Evolutionary conservation across 116 monocot genomes (phyloP).

Genomic region (Zostera marina): DNA sequence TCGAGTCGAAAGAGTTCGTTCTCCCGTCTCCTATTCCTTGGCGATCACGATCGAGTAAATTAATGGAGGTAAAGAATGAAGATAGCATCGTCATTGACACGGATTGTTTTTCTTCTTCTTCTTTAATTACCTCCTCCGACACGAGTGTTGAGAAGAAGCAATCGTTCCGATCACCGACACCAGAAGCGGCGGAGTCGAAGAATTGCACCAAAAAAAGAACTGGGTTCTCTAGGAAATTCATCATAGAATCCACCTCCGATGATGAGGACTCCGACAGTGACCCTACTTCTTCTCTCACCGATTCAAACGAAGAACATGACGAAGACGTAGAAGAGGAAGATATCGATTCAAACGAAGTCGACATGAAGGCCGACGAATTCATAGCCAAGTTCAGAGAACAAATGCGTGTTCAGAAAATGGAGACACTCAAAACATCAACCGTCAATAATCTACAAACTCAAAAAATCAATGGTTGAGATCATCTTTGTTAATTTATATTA

Average conservation of each 20-base stretch:
- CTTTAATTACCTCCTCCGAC: conserved; percentile 2
- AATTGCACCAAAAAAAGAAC: conserved; percentile 1
- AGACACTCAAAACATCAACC: conserved; percentile 21
- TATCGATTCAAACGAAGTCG: conserved; percentile 55
- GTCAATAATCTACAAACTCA: background rate
- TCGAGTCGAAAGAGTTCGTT: conserved; percentile 13
- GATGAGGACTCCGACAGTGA: conserved; percentile 2
- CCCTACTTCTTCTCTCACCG: background rate
- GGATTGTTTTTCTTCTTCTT: background rate
- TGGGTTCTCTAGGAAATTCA: conserved; percentile 3
- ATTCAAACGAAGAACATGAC: background rate
- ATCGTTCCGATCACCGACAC: conserved; percentile 1
- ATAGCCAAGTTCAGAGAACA: conserved; percentile 90
- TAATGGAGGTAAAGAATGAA: conserved; percentile 4
- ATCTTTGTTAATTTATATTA: too few species aligned
- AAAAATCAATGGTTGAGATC: background rate
- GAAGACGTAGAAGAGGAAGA: conserved; percentile 6
- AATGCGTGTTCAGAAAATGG: conserved; percentile 61
- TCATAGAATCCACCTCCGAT: conserved; percentile 3
- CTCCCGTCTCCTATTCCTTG: conserved; percentile 59
- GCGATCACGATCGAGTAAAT: conserved; percentile 36
- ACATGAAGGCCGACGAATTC: conserved; percentile 94
- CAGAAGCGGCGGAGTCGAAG: conserved; percentile 1
- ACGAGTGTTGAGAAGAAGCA: background rate
- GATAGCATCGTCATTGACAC: background rate